phyloP scores from a whole-genome alignment of 192 early-diverging fungal genomes.

The Coemansia sp. region DNA sequence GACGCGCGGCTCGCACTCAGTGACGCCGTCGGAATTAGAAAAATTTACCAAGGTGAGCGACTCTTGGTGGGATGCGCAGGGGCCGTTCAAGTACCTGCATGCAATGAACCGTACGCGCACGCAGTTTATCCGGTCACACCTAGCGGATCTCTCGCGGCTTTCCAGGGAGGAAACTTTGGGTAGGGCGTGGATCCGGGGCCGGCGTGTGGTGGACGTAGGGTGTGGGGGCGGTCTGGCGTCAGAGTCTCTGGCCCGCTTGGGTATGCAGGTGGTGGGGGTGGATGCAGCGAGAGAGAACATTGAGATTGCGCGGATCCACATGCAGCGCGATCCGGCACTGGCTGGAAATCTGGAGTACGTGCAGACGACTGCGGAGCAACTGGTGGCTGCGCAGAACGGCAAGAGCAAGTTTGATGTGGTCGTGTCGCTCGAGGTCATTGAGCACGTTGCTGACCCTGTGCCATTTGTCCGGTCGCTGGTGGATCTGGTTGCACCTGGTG shows the following conservation, averaged over 20 bases:
- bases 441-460: constrained; percentile 78
- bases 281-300: constrained; percentile 88
- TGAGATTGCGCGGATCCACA: constrained; percentile 72
- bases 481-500: constrained; percentile 65
- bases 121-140: constrained; percentile 67
- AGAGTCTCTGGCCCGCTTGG: constrained; percentile 80
- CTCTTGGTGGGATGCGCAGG: constrained; percentile 90
- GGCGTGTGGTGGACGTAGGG: constrained; percentile 81
- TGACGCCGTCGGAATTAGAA: constrained; percentile 14
- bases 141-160: constrained; percentile 13
- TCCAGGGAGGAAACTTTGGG: neutral
- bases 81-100: constrained; percentile 82
- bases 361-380: constrained; percentile 55
- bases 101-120: constrained; percentile 69
- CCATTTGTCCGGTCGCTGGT: constrained; percentile 68
- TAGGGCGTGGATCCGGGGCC: constrained; percentile 17
- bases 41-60: constrained; percentile 32
- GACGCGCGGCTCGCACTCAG: constrained; percentile 5
- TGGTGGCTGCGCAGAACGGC: constrained; percentile 37
- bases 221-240: constrained; percentile 91
- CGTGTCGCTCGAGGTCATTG: constrained; percentile 85
- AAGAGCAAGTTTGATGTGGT: constrained; percentile 68
- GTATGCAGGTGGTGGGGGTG: constrained; percentile 67
- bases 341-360: constrained; percentile 50
- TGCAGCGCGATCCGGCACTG: constrained; percentile 64